Evolutionary conservation across 305 asterid genomes (phyloP).

Genomic region (Coffea humblotiana): DNA sequence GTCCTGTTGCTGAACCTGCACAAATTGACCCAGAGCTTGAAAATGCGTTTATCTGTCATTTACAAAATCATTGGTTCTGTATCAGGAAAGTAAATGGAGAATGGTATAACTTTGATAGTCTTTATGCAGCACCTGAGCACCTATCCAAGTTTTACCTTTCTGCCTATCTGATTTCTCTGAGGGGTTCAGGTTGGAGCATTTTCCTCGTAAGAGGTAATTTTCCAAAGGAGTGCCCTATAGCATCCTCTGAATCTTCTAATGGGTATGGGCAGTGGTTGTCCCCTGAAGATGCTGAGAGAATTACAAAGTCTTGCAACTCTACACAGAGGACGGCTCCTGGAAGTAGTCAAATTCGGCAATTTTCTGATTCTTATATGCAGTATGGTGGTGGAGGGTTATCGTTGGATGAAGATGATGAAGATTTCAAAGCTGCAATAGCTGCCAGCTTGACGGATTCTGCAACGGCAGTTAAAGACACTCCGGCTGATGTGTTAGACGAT

Average conservation of each 20-base stretch:
- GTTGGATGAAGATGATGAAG: constrained; percentile 71
- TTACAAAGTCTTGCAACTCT: constrained; percentile 51
- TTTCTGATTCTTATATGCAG: constrained; percentile 27
- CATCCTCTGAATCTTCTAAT: constrained; percentile 73
- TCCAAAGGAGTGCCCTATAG: constrained; percentile 73
- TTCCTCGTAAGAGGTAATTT: constrained; percentile 83
- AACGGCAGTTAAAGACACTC: constrained; percentile 27
- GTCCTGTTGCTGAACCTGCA: constrained; percentile 91
- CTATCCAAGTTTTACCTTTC: constrained; percentile 95
- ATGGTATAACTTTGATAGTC: constrained; percentile 97
- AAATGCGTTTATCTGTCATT: constrained; percentile 81
- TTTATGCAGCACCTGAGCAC: constrained; percentile 93
- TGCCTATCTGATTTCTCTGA: constrained; percentile 83
- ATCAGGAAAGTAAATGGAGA: constrained; percentile 88
- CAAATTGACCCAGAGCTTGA: constrained; percentile 89
- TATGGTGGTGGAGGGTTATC: constrained; percentile 28
- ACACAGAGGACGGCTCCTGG: constrained; percentile 32
- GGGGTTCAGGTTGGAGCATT: constrained; percentile 94
- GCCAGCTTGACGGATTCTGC: constrained; percentile 82
- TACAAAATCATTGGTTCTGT: constrained; percentile 96
- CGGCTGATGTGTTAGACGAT: constrained; percentile 31
- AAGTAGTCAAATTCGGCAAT: constrained; percentile 23
- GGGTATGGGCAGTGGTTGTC: constrained; percentile 89
- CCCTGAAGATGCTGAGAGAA: constrained; percentile 74
- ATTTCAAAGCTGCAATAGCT: constrained; percentile 90